Evolutionary conservation across 805 yeast genomes (phyloP).

Genomic region (Candida pseudoglaebosa): DNA sequence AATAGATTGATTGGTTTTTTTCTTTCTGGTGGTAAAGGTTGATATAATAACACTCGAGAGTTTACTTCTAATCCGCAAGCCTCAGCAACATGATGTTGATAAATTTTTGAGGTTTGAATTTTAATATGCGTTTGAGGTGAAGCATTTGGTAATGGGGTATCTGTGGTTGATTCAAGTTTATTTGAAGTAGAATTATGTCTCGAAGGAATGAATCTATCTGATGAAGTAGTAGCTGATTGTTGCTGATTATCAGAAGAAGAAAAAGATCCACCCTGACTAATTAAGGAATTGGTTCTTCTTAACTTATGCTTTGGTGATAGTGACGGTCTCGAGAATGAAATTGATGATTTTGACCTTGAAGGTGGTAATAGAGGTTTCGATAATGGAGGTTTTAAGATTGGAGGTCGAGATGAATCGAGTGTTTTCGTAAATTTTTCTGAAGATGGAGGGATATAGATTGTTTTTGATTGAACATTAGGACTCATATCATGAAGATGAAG

Average conservation of each 20-base stretch:
- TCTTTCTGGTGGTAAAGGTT: conserved; percentile 77
- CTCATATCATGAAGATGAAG: conserved; percentile 31
- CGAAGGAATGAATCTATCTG: conserved; percentile 43
- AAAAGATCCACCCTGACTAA: conserved; percentile 22
- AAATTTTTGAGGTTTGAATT: conserved; percentile 52
- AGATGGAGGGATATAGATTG: conserved; percentile 15
- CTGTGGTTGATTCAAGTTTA: conserved; percentile 29
- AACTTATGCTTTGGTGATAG: conserved; percentile 24
- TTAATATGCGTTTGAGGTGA: conserved; percentile 54
- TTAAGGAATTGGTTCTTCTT: conserved; percentile 32
- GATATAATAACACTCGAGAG: conserved; percentile 78
- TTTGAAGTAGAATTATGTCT: conserved; percentile 37
- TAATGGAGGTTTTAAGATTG: conserved; percentile 11
- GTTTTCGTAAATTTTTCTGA: conserved; percentile 1
- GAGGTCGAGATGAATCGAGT: conserved; percentile 2
- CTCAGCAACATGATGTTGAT: conserved; percentile 81
- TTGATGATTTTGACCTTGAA: conserved; percentile 24
- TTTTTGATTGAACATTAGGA: conserved; percentile 29
- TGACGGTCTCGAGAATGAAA: conserved; percentile 14
- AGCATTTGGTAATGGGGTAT: conserved; percentile 40
- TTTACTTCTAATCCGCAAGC: conserved; percentile 89
- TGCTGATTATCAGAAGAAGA: conserved; percentile 25
- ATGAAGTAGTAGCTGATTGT: conserved; percentile 19
- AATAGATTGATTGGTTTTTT: conserved; percentile 34
- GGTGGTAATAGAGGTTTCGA: conserved; percentile 19